These are phyloP conservation scores for Metarhizium album DNA, from an alignment of 2,329 filamentous ascomycete genomes.

Conservation along the genomic window DNA sequence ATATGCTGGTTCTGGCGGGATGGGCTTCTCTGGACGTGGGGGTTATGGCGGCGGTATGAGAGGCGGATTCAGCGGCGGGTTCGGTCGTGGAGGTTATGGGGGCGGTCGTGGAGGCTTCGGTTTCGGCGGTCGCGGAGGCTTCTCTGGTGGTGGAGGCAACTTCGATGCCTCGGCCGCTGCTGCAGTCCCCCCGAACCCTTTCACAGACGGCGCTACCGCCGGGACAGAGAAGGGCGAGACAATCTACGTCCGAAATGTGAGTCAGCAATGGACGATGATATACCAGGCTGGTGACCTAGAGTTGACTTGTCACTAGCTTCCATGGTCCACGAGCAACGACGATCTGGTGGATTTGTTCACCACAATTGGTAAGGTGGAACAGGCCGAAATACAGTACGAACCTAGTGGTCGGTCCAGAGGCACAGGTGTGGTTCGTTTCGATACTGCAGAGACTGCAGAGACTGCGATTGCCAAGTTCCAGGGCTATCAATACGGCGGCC, in stretches of 20 bases:
- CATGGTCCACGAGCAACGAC: constrained; percentile 98
- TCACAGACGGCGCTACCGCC: constrained; percentile 84
- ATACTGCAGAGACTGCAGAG: constrained; percentile 70
- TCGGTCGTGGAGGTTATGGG: constrained; percentile 40
- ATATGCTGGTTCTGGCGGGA: constrained; percentile 60
- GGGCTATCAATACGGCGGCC: constrained; percentile 92
- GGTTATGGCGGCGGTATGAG: constrained; percentile 49
- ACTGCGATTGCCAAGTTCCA: constrained; percentile 96
- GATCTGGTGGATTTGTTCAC: constrained; percentile 94
- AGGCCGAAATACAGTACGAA: constrained; percentile 98
- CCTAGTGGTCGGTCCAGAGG: constrained; percentile 90
- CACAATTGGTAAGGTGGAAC: constrained; percentile 95
- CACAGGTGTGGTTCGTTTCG: constrained; percentile 93
- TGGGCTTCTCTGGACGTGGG: constrained; percentile 45
- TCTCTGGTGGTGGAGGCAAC: constrained; percentile 35
- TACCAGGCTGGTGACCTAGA: background rate
- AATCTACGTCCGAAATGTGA: constrained; percentile 96
- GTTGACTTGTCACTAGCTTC: constrained; percentile 49
- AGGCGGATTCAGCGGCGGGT: constrained; percentile 48
- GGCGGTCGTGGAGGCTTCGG: constrained; percentile 32
- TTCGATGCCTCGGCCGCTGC: constrained; percentile 39
- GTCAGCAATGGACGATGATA: constrained; percentile 24
- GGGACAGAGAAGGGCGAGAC: constrained; percentile 72
- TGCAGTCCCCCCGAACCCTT: constrained; percentile 64
- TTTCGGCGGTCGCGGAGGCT: constrained; percentile 39